A percentile compares a stretch with the other conserved stretches of the same genome.
These are phyloP conservation scores for Penicillium glabrum DNA, from an alignment of 2,329 filamentous ascomycete genomes.

Conservation along the genomic window DNA sequence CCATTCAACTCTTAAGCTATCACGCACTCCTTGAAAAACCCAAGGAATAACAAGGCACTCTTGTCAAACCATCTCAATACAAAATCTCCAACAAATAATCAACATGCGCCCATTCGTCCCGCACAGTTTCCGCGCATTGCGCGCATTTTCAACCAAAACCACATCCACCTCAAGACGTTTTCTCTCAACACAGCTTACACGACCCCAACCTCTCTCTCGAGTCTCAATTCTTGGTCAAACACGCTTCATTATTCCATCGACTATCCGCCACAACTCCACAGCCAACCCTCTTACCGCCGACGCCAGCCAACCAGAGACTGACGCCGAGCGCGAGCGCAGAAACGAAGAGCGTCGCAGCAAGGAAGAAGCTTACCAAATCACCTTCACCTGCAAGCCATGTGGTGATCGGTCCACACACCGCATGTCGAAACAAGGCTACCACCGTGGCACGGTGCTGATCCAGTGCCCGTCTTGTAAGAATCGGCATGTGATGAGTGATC, in stretches of 20 bases:
- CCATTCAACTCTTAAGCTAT: background rate
- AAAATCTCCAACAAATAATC: background rate
- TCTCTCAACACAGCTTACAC: constrained; percentile 16
- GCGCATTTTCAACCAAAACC: constrained; percentile 12
- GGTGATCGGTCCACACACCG: constrained; percentile 75
- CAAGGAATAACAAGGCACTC: background rate
- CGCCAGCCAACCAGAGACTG: constrained; percentile 23
- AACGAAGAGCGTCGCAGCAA: constrained; percentile 39
- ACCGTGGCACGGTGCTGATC: constrained; percentile 84
- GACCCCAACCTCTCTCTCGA: constrained; percentile 5
- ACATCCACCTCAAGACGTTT: constrained; percentile 20
- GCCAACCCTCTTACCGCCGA: constrained; percentile 38
- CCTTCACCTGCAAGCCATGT: constrained; percentile 92
- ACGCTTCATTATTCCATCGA: constrained; percentile 6
- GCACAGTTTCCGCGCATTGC: constrained; percentile 25
- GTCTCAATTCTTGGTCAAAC: background rate
- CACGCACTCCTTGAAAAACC: background rate
- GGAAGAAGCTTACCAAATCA: constrained; percentile 77
- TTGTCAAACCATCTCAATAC: background rate
- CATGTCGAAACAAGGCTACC: constrained; percentile 92
- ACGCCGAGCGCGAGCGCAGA: constrained; percentile 34
- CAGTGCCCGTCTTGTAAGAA: constrained; percentile 83
- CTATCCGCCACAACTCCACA: constrained; percentile 32
- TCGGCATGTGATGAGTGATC: constrained; percentile 88
- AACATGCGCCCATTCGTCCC: constrained; percentile 20